Conservation (phyloP, 164 flowering plant genomes). For the Vitis rupestris region DNA sequence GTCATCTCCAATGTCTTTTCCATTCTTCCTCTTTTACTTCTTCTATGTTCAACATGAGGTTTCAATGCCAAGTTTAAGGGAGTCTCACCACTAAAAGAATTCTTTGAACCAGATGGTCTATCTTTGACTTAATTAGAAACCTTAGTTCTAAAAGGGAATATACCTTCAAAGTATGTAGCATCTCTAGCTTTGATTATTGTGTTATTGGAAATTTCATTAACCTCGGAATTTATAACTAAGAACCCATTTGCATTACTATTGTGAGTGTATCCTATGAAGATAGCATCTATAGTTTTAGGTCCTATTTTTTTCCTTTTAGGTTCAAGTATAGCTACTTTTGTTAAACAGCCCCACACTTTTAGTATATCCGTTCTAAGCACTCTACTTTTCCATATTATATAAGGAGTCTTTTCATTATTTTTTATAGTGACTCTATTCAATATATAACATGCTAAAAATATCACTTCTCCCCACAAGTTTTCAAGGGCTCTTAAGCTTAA, state of each 20-base stretch:
- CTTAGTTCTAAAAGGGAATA: not conserved
- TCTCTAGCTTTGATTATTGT: not conserved
- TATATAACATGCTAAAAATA: not conserved
- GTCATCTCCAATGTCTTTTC: not conserved
- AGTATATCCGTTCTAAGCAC: not conserved
- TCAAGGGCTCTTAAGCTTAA: not conserved
- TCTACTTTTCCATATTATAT: not conserved
- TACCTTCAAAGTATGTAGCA: not conserved
- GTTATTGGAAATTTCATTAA: not conserved
- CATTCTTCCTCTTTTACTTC: not conserved
- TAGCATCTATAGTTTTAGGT: not conserved
- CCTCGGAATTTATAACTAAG: not conserved
- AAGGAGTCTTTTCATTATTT: not conserved
- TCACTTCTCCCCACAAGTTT: not conserved
- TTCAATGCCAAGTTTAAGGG: too few relatives aligned
- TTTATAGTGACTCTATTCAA: not conserved
- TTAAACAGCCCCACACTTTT: conserved; percentile 4
- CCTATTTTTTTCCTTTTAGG: not conserved
- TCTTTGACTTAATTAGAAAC: not conserved
- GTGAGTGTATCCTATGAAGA: not conserved
- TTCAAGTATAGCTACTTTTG: not conserved
- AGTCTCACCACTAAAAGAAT: too few relatives aligned
- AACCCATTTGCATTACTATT: not conserved
- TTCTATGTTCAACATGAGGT: not conserved
- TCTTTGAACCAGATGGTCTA: not conserved